Percentiles rank a stretch among this genome's conserved stretches.
phyloP scores from a whole-genome alignment of 805 yeast genomes.

The Millerozyma miso region DNA sequence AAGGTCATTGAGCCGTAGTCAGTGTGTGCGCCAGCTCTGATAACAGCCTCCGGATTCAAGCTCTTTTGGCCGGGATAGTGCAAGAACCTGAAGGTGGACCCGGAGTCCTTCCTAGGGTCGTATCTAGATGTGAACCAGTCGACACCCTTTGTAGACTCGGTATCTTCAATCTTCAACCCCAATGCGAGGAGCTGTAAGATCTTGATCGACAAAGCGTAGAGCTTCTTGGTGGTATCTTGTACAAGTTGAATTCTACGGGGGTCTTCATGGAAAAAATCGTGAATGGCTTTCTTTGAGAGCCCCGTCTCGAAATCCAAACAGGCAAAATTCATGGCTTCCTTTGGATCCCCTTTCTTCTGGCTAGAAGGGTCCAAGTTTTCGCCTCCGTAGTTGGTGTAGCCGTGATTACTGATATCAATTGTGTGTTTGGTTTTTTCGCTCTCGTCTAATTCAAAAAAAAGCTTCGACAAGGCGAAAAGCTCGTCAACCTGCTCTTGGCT shows the following conservation, averaged over 20 bases:
- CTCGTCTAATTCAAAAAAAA: conserved; percentile 48
- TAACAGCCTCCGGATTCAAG: conserved; percentile 47
- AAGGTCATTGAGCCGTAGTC: conserved; percentile 77
- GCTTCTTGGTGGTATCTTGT: conserved; percentile 32
- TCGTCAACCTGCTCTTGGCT: conserved; percentile 49
- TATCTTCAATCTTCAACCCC: conserved; percentile 58
- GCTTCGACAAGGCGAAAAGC: conserved; percentile 45
- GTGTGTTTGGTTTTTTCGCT: conserved; percentile 47
- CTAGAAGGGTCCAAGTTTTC: conserved; percentile 44
- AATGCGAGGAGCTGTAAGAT: conserved; percentile 55
- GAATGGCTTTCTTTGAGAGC: conserved; percentile 35
- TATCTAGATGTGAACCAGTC: conserved; percentile 67
- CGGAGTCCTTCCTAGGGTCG: conserved; percentile 46
- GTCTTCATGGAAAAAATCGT: conserved; percentile 44
- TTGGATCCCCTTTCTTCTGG: conserved; percentile 51
- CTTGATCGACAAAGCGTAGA: conserved; percentile 46
- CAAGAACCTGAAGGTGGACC: conserved; percentile 64
- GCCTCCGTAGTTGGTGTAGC: conserved; percentile 52
- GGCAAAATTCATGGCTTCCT: conserved; percentile 69
- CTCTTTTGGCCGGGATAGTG: conserved; percentile 64
- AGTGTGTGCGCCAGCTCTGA: conserved; percentile 83
- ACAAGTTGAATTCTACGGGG: conserved; percentile 41
- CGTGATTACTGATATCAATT: conserved; percentile 55
- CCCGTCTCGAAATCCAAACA: conserved; percentile 50
- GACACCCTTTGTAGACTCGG: conserved; percentile 25